phyloP scores from a whole-genome alignment of 2,329 filamentous ascomycete genomes.

The Colletotrichum godetiae region DNA sequence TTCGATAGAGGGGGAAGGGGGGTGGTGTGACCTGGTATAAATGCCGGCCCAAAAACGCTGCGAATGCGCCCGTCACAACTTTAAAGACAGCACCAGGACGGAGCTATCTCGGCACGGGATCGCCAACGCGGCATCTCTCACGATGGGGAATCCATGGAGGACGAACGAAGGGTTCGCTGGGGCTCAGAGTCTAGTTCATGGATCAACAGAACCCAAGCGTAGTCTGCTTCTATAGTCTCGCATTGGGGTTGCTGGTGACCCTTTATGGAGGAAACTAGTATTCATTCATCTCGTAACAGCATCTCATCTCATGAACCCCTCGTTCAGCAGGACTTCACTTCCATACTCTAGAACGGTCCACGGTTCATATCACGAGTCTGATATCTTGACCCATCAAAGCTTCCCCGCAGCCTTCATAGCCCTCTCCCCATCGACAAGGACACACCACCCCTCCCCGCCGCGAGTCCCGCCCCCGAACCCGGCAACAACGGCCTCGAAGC shows the following conservation, averaged over 20 bases:
- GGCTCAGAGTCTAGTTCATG: no score
- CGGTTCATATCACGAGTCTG: neutral
- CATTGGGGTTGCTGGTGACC: neutral
- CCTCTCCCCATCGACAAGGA: conserved; percentile 83
- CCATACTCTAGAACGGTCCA: neutral
- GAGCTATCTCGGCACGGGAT: conserved; percentile 24
- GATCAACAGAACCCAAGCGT: neutral
- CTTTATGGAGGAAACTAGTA: neutral
- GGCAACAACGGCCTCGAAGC: conserved; percentile 77
- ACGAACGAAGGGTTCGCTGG: neutral
- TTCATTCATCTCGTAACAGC: conserved; percentile 8
- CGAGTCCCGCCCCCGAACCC: conserved; percentile 65
- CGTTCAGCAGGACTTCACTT: neutral
- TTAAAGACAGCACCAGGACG: neutral
- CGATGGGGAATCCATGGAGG: conserved; percentile 7
- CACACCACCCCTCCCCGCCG: conserved; percentile 85
- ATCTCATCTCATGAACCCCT: neutral
- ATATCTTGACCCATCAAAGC: conserved; percentile 45
- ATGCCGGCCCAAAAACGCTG: neutral
- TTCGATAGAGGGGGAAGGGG: neutral
- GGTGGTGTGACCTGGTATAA: conserved; percentile 3
- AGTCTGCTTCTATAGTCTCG: neutral
- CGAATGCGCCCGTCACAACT: conserved; percentile 5
- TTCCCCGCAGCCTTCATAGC: conserved; percentile 69
- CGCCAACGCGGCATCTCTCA: conserved; percentile 25